Base-by-base conservation (phyloP, 2,329 filamentous ascomycete genomes). In the Xylariomycetidae sp. region DNA sequence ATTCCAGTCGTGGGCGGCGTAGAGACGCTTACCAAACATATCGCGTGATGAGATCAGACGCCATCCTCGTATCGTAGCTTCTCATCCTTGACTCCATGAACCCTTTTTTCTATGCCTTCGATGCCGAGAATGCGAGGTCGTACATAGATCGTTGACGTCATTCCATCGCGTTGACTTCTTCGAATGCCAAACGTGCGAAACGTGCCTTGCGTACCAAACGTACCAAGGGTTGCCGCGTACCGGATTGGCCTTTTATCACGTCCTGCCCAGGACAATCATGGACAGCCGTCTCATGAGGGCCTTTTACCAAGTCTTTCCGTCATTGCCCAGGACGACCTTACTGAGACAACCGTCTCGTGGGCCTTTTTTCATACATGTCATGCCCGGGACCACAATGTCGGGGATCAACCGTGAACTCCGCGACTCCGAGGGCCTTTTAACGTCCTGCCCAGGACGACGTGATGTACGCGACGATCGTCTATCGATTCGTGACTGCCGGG, bases 391-490 rank as follows among this genome's bases (percentile, higher is more conserved):
- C 38, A 33, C 25, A 17, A 25, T 32, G 38, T 34, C 37, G 38
- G 16, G 38, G 18, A 29, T 17, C 26, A 28, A 15, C 27, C 19
- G n/a, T 16, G n/a, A 12, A 38, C 28, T 26, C 30, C 22, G 33
- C 39, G 33, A 44, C 36, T 18, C 38, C 29, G 18, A 16, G 36
- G 51, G 58, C 57, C 56, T 60, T 61, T 63, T 63, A 50, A 42
- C 39, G 61, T 63, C 60, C 38, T 64, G 52, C 61, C 58, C 54
- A 65, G 61, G 63, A 61, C 58, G 34, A 56, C 29, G n/a, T n/a
- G n/a, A n/a, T n/a, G n/a, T n/a, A n/a, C n/a, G n/a, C n/a, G n/a
- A n/a, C n/a, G n/a, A n/a, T n/a, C n/a, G n/a, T n/a, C n/a, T n/a
- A n/a, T n/a, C n/a, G n/a, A n/a, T n/a, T n/a, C n/a, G n/a, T n/a